These are phyloP conservation scores for Syncephalastrum monosporum DNA, from an alignment of 371 early-diverging fungal species.

Conservation along the genomic window DNA sequence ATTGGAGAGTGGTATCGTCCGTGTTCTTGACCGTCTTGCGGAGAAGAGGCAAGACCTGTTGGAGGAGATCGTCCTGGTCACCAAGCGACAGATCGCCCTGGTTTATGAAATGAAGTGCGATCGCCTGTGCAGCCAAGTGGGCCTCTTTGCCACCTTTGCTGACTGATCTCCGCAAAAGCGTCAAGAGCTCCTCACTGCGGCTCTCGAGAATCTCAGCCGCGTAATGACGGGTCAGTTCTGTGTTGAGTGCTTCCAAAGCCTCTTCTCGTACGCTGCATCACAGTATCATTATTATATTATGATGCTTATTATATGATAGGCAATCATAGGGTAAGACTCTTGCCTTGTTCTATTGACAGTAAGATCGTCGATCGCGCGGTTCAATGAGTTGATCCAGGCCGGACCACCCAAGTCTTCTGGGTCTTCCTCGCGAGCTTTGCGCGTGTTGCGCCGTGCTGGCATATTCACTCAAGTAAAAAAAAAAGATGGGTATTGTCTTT, in stretches of 20 bases:
- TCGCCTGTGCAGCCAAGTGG: constrained; percentile 59
- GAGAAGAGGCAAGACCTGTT: constrained; percentile 47
- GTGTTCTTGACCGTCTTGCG: constrained; percentile 49
- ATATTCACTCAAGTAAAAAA: too few species aligned
- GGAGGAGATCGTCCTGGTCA: constrained; percentile 61
- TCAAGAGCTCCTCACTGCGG: constrained; percentile 44
- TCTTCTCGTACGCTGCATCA: constrained; percentile 34
- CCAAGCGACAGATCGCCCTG: constrained; percentile 52
- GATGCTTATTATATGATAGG: too few species aligned
- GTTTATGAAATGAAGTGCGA: constrained; percentile 66
- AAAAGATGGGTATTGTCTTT: too few species aligned
- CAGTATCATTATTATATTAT: not conserved
- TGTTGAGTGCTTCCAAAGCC: constrained; percentile 24
- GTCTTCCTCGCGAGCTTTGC: constrained; percentile 8
- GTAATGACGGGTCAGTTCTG: constrained; percentile 26
- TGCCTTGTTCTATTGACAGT: constrained; percentile 36
- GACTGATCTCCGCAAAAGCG: constrained; percentile 56
- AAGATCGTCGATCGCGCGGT: constrained; percentile 39
- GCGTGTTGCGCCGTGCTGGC: not conserved
- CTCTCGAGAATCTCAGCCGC: constrained; percentile 28
- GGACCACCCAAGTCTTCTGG: not conserved
- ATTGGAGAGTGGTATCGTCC: constrained; percentile 32
- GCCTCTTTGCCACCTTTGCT: constrained; percentile 59
- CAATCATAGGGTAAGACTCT: not conserved
- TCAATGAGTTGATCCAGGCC: constrained; percentile 31